These are phyloP conservation scores for Lotmaria passim DNA, from an alignment of 208 protist genomes.

Conservation along the genomic window DNA sequence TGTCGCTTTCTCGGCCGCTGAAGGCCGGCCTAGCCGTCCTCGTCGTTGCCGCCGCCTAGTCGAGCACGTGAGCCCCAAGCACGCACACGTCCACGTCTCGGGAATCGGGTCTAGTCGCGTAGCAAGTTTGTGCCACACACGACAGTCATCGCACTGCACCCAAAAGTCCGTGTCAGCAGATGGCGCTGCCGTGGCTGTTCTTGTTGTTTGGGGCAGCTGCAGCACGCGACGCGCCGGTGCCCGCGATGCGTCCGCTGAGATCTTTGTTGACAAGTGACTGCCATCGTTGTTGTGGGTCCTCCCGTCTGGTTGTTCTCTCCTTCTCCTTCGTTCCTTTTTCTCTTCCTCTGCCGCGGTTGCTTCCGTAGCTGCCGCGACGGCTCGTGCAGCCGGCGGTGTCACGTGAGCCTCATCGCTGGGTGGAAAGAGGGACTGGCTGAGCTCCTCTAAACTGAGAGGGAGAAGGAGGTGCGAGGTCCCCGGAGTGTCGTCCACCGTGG, in stretches of 20 bases:
- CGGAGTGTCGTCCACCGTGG: neutral
- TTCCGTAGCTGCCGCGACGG: neutral
- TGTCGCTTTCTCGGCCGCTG: neutral
- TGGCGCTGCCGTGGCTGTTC: neutral
- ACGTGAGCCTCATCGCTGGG: conserved; percentile 13
- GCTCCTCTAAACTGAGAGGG: conserved; percentile 23
- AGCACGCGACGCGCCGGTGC: conserved; percentile 14
- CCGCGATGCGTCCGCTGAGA: neutral
- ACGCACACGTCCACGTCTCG: conserved; percentile 56
- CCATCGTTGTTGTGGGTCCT: too few species aligned
- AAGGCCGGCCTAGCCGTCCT: too few species aligned
- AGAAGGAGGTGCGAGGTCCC: neutral
- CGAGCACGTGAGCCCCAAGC: conserved; percentile 38
- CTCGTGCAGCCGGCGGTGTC: conserved; percentile 9
- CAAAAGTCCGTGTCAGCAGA: conserved; percentile 32
- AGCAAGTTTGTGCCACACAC: conserved; percentile 48
- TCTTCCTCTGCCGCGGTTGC: neutral
- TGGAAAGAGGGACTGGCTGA: conserved; percentile 35
- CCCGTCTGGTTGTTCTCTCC: neutral
- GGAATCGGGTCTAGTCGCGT: conserved; percentile 39
- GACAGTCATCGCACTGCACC: conserved; percentile 57
- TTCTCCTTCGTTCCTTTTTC: neutral
- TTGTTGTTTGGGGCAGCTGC: neutral
- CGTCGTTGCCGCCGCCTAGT: too few species aligned
- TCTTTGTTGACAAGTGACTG: too few species aligned